Base-by-base conservation (phyloP, 192 early-diverging fungal species). In the Linnemannia zychae region DNA sequence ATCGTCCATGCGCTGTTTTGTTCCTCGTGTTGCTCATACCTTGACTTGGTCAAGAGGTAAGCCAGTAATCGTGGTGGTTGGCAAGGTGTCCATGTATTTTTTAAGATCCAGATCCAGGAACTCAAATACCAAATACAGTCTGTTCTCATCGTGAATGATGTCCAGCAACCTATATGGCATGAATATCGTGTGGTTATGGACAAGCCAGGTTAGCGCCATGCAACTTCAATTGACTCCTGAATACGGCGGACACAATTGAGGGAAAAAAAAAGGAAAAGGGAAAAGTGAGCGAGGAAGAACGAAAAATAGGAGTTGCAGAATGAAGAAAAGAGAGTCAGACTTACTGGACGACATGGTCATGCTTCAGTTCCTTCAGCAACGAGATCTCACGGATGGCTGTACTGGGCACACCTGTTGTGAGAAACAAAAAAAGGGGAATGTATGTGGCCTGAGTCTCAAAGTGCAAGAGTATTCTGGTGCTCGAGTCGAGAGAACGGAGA, bases 51-150 rank as follows among this genome's bases (percentile, higher is more conserved):
- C 60, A 7, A 77, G 47, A 67, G 77, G 77, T 33, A 88, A 71
- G 18, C 83, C 67, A 7, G 80, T 65, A 36, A 79, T 79, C 38
- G 68, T 72, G 2, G 82, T 84, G 11, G 60, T 76, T n/a, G 81
- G 82, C 1, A 82, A n/a, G 12, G 65, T 82, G 20, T 87, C 88
- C 78, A 89, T 77, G 48, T 81, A 89, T 57, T 76, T 80, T 75
- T 82, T 89, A 15, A 89, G 72, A 68, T 90, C 99, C 36, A 98
- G 88, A 84, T 99, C 98, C 71, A 97, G 86, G 78, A 94, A 99
- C 86, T 99, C 99, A 88, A 99, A 98, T 3, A 99, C 96, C 34
- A 99, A 88, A 82, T 96, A 98, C 20, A 99, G 92, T 80, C 96
- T 96, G 31, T 90, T 90, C 37, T 98, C 97, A 50, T 92, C 92